Base-by-base conservation (phyloP, 768 basidiomycete species). In the Chlorophyllum brunneum region DNA sequence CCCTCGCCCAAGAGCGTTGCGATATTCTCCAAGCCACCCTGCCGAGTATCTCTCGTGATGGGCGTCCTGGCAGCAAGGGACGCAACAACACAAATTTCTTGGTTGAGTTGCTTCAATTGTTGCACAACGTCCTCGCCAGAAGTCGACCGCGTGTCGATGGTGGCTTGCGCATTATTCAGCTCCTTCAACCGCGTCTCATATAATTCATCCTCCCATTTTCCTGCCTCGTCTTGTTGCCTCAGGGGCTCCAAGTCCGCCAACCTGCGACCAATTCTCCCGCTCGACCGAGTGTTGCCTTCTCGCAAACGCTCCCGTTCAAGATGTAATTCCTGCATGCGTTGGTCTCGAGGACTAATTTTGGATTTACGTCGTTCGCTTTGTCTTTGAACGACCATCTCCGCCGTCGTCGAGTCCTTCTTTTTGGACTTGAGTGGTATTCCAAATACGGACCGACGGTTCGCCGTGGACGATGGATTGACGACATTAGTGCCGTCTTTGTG, bases 11-110 rank as follows among this genome's bases (percentile, higher is more conserved):
- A 66, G 58, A 52, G 69, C 65, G 13, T 60, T 56, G 43, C 58
- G 58, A 58, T 72, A 66, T 30, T 64, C 57, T 49, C 44, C 10
- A 16, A 30, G 20, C 22, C n/a, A 16, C 6, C 39, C 13, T 26
- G 41, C 26, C n/a, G 30, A 13, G 41, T 27, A 18, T 36, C 37
- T 46, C 51, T 56, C 43, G 45, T n/a, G n/a, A n/a, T 15, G 6
- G n/a, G 51, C 11, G 48, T 45, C 8, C 43, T 43, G 18, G 40
- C 30, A 3, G 56, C 56, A 6, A 36, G 67, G 0, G 77, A 74
- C 0, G 77, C 71, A 11, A 68, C 66, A 55, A 80, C 79, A 15
- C 73, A 66, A 15, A 81, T 74, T 42, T 77, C 73, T 1, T 71
- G 59, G 52, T 81, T 81, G n/a, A 83, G 63, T 2, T 60, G 57